Evolutionary conservation across 768 basidiomycete genomes (phyloP), one percentile per base, ranked within the genome.

Genomic region (Epithele typhae): DNA sequence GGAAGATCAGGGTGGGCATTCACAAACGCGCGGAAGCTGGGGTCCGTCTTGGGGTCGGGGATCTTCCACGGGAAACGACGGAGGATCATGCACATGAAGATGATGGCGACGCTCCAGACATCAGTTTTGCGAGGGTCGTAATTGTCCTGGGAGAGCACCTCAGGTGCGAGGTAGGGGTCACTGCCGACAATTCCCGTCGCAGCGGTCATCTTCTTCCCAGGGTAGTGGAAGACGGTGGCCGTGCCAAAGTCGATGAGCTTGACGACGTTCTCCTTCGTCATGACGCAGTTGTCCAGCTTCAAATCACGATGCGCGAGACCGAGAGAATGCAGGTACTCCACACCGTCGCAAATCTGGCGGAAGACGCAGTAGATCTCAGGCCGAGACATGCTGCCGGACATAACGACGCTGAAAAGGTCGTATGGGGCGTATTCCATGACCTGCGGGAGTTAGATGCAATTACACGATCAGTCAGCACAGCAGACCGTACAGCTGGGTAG

Each of bases 241-340:
- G 96, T 99, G 43, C 96, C 96, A 69, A 99, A 99, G 68, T 99
- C 96, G 69, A 99, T 99, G 55, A 99, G 79, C 66, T 99, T 99
- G 73, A 99, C 91, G 56, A 96, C 79, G 62, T 97, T 92, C 61
- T 86, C 77, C 3, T 73, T 73, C n/a, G 89, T 95, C 91, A 99
- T 96, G 71, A 99, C 96, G 67, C 96, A 98, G 66, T 99, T 99
- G 73, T 99, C 96, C 50, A 99, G 87, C 68, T 99, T 99, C 69
- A 99, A 82, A 67, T 99, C 96, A 37, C 96, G 90, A 62, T 99
- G 96, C 5, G 96, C 96, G 41, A 98, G 84, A 22, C 96, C 96
- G 73, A 98, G 84, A 55, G 90, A 87, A 68, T 99, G 96, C 40
- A 99, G 83, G 64, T 99, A 98, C 66, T 95, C 89, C 52, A 99